Evolutionary conservation across 2,329 filamentous ascomycete genomes (phyloP), one percentile per base, ranked within the genome.

Genomic region (Kalaharituber pfeilii): DNA sequence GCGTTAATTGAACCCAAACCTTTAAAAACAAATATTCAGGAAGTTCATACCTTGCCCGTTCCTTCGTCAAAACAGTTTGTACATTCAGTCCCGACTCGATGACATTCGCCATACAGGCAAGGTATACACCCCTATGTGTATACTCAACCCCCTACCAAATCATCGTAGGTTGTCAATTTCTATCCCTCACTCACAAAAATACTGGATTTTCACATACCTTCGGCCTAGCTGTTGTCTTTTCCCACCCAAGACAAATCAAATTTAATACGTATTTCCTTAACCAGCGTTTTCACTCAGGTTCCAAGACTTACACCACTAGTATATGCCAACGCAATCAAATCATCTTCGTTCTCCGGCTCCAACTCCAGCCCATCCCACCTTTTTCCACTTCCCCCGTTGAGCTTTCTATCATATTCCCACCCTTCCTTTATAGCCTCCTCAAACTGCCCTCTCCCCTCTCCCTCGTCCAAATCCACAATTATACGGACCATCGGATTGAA

Each of bases 1-100:
- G 39, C 39, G 39, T 13, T 13, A 13, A 22, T 13, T 45, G n/a
- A n/a, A n/a, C n/a, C n/a, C n/a, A n/a, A n/a, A n/a, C n/a, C n/a
- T n/a, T n/a, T n/a, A n/a, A n/a, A n/a, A n/a, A n/a, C n/a, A n/a
- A n/a, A n/a, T n/a, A n/a, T n/a, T n/a, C n/a, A n/a, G n/a, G n/a
- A n/a, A n/a, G n/a, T n/a, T n/a, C n/a, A 25, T 24, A 58, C 58
- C 47, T 60, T 29, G 58, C 58, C 27, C 58, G 56, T 49, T 58
- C 56, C 18, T 13, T 50, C 1, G 58, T 50, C 18, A 59, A 47
- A 13, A 53, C 81, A 11, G 69, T 70, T 51, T 79, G 72, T 53
- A 73, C 76, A 64, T 93, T 94, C 44, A 98, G 73, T 0, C 85
- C 85, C 0, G 84, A 86, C 67, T 98, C 91, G 55, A 96, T 78